Base-by-base conservation (phyloP, 768 basidiomycete genomes). In the Dendrothele bispora region DNA sequence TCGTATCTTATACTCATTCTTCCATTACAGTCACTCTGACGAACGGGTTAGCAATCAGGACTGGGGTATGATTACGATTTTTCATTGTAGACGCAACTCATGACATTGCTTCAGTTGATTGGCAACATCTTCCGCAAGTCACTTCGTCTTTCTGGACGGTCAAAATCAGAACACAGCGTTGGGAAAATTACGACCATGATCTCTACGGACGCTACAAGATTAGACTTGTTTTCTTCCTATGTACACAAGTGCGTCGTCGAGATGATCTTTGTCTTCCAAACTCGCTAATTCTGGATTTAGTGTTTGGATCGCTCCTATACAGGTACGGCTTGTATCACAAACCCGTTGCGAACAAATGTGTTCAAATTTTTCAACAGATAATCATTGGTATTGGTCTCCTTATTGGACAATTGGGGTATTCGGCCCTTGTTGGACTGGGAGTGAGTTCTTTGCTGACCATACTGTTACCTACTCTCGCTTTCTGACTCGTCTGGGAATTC, bases 161-260 rank as follows among this genome's bases (percentile, higher is more conserved):
- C 84, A 7, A 71, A 83, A 17, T 50, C 76, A 22, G 70, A 79
- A 35, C 82, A 86, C 56, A 79, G 73, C 17, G 79, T 80, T 34
- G 86, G 86, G 0, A 72, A 47, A 57, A 80, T 87, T 40, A 85
- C 80, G 8, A 88, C 84, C 0, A 78, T 88, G 71, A 83, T 88
- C 6, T 81, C 82, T 1, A 74, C 80, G 11, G 86, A 89, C 56
- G 65, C 82, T 0, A 73, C 75, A 5, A 74, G 79, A 38, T 59
- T 86, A 20, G 84, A 84, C 50, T 53, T 65, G 14, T 72, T 78
- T 55, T 62, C 67, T n/a, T 69, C 59, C 6, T 74, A 44, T 18
- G 39, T 36, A 3, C 51, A 52, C 29, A 34, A 43, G 51, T 52
- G 20, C 11, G 51, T 49, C 22, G 28, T 7, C 2, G 35, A n/a